Base-by-base conservation (phyloP, 805 yeast genomes). In the Wickerhamomyces strasburgensis region DNA sequence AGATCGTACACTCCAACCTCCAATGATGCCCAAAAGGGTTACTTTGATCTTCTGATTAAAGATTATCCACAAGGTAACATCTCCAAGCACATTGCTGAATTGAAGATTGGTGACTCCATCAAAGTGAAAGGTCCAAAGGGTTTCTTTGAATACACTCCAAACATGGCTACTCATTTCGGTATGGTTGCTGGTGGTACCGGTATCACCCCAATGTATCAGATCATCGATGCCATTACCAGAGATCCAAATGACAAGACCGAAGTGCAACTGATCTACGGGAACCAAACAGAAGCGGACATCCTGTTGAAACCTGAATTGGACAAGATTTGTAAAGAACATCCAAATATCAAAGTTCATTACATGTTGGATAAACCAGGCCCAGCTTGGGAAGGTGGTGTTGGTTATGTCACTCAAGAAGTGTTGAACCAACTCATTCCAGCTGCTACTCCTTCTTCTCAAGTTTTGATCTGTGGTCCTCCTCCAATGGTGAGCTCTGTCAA, bases 161-260 rank as follows among this genome's bases (percentile, higher is more conserved):
- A 84, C 64, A 78, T 82, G 79, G 79, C 75, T 39, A 66, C 71
- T 40, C 71, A 73, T 42, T 70, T 89, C 42, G 87, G 83, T 37
- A 89, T 89, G 97, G 79, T 90, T 48, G 95, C 96, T 29, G 97
- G 97, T 49, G 98, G 97, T 55, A 86, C 97, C 27, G 97, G 97
- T 60, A 83, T 88, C 54, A 83, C 96, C 6, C 96, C 96, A 58
- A 88, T 88, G 96, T 86, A 78, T 63, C 96, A 88, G 68, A 80
- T 88, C 49, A 78, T 89, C 49, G 83, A 84, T 50, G 84, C 94
- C 11, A 80, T 89, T 48, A 78, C 79, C 51, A 65, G 68, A 39
- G 78, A 89, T 58, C 90, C 94, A 17, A 65, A 70, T 14, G 97
- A 90, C 63, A 72, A 69, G 33, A 89, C 97, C 42, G 73, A 78